These are phyloP conservation scores for Phytophthora melonis DNA, from an alignment of 352 stramenopile species.

Conservation along the genomic window DNA sequence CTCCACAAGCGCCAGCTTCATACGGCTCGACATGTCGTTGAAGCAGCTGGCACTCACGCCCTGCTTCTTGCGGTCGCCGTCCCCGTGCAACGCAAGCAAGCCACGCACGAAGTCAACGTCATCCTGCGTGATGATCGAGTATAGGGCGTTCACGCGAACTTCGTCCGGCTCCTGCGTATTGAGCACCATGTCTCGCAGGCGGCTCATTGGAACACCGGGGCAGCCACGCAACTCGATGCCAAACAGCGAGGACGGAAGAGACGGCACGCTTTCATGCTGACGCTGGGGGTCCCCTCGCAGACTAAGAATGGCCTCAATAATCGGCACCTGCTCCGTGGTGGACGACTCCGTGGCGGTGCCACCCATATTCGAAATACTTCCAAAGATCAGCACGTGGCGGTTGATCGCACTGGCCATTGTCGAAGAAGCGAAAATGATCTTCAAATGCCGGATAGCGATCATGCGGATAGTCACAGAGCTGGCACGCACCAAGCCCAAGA, in stretches of 20 bases:
- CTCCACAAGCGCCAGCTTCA: constrained; percentile 78
- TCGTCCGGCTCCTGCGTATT: constrained; percentile 67
- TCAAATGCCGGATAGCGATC: constrained; percentile 67
- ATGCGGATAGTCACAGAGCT: constrained; percentile 71
- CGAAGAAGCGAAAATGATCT: constrained; percentile 71
- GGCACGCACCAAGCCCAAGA: constrained; percentile 62
- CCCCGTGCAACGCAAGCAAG: constrained; percentile 63
- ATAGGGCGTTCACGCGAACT: constrained; percentile 73
- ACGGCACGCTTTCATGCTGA: constrained; percentile 34
- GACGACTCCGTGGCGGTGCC: constrained; percentile 77
- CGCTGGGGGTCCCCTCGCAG: constrained; percentile 59
- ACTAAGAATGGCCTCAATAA: constrained; percentile 82
- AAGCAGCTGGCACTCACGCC: constrained; percentile 59
- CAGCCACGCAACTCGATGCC: constrained; percentile 62
- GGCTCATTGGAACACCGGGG: constrained; percentile 64
- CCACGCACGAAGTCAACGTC: constrained; percentile 76
- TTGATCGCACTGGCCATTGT: constrained; percentile 78
- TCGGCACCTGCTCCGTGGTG: constrained; percentile 78
- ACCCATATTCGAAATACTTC: constrained; percentile 75
- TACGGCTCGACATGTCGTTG: constrained; percentile 73
- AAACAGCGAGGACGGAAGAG: constrained; percentile 53
- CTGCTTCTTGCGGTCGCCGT: constrained; percentile 77
- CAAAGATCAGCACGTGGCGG: constrained; percentile 80
- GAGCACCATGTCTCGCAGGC: constrained; percentile 72
- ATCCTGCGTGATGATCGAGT: constrained; percentile 70